phyloP scores from a whole-genome alignment of 129 eudicot genomes.

The Rutidosis leptorrhynchoides region DNA sequence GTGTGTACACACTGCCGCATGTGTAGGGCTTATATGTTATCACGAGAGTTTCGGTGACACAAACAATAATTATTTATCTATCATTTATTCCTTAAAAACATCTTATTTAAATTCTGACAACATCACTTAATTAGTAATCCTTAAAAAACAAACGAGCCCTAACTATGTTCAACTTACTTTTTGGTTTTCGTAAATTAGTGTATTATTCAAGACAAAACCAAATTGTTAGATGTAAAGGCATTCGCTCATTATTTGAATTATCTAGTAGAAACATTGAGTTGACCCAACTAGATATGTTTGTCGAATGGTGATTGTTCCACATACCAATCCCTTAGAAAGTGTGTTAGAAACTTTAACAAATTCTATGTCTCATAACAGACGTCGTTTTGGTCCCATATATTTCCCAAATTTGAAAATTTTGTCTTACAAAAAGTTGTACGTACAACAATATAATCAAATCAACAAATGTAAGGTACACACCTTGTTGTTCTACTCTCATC shows the following conservation, averaged over 20 bases:
- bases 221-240: not conserved
- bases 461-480: constrained; percentile 4
- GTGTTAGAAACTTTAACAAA: constrained; percentile 14
- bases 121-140: too few relatives aligned
- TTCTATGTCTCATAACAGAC: constrained; percentile 1
- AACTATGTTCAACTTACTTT: too few relatives aligned
- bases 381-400: constrained; percentile 21
- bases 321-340: constrained; percentile 22
- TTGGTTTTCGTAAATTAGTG: too few relatives aligned
- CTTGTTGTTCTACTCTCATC: constrained; percentile 24
- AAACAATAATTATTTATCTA: too few relatives aligned
- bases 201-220: too few relatives aligned
- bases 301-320: constrained; percentile 17
- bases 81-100: too few relatives aligned
- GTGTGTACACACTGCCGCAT: too few relatives aligned
- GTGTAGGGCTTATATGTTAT: too few relatives aligned
- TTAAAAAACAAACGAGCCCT: too few relatives aligned
- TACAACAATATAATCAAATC: constrained; percentile 13
- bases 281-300: constrained; percentile 18
- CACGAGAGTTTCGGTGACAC: too few relatives aligned
- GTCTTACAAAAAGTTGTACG: constrained; percentile 18
- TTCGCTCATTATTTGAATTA: not conserved
- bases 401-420: constrained; percentile 9
- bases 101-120: too few relatives aligned
- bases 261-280: constrained; percentile 12